A percentile compares a stretch with the other conserved stretches of the same genome.
Conservation (phyloP, 2,329 filamentous ascomycete species). For the Elsinoe perseae region DNA sequence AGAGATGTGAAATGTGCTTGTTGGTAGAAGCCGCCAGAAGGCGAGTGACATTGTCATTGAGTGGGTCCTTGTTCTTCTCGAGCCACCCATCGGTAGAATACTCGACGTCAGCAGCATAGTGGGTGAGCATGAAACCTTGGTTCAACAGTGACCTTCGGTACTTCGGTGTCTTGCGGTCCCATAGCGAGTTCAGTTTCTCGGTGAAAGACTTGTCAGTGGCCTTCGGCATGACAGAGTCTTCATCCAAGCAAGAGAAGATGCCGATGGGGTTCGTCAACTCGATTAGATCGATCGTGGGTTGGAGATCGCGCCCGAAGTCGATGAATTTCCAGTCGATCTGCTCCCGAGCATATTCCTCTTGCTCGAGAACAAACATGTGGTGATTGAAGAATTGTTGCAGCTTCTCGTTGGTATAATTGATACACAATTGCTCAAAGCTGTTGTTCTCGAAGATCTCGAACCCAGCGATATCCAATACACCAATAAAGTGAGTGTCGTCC, state of each 20-base stretch:
- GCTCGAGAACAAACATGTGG: conserved; percentile 98
- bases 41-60: conserved; percentile 94
- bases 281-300: conserved; percentile 95
- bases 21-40: conserved; percentile 76
- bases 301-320: conserved; percentile 92
- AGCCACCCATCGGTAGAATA: conserved; percentile 93
- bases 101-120: conserved; percentile 96
- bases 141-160: conserved; percentile 81
- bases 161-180: conserved; percentile 93
- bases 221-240: conserved; percentile 98
- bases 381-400: conserved; percentile 99
- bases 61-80: conserved; percentile 97
- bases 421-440: conserved; percentile 97
- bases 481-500: conserved; percentile 92
- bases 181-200: conserved; percentile 91
- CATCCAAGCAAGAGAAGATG: conserved; percentile 96
- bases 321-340: conserved; percentile 99
- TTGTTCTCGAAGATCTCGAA: conserved; percentile 99
- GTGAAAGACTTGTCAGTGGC: conserved; percentile 95
- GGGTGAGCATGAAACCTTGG: conserved; percentile 90
- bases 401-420: conserved; percentile 99
- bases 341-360: conserved; percentile 94
- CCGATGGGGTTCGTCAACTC: conserved; percentile 94
- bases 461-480: conserved; percentile 95
- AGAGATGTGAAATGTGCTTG: conserved; percentile 74